Evolutionary conservation across 768 basidiomycete genomes (phyloP).

Genomic region (Zangia roseola): DNA sequence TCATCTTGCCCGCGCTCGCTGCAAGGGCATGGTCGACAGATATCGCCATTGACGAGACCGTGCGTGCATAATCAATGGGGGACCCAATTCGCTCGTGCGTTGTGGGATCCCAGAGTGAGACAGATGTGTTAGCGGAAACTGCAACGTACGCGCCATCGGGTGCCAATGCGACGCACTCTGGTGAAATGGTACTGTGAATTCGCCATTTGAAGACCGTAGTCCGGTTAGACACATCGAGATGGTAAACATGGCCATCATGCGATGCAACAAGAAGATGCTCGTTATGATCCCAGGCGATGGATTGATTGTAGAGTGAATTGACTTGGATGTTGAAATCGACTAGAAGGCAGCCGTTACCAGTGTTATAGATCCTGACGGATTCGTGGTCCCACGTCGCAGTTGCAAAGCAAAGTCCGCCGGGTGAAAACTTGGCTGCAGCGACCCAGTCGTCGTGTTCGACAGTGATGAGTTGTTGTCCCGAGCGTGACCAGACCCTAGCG

Average conservation of each 20-base stretch:
- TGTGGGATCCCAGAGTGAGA: slow-evolving; percentile 9
- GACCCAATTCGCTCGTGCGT: background rate
- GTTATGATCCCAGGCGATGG: background rate
- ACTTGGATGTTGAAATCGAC: background rate
- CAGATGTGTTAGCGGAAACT: background rate
- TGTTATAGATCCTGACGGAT: background rate
- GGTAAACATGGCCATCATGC: background rate
- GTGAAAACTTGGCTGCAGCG: slow-evolving; percentile 3
- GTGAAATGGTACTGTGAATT: background rate
- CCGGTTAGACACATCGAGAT: background rate
- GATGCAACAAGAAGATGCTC: too few species aligned
- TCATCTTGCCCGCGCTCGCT: background rate
- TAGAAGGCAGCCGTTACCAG: background rate
- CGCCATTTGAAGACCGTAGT: background rate
- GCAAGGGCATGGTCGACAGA: slow-evolving; percentile 2
- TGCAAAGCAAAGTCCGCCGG: background rate
- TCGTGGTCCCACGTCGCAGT: background rate
- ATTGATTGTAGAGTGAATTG: background rate
- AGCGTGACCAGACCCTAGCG: slow-evolving; percentile 2
- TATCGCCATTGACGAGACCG: slow-evolving; percentile 1
- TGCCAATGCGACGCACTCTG: background rate
- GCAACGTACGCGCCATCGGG: background rate
- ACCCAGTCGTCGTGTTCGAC: slow-evolving; percentile 3
- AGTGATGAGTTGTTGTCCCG: slow-evolving; percentile 1
- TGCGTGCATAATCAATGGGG: background rate